These are phyloP conservation scores for Curvularia eragrostidis DNA, from an alignment of 2,329 filamentous ascomycete species.

Conservation along the genomic window DNA sequence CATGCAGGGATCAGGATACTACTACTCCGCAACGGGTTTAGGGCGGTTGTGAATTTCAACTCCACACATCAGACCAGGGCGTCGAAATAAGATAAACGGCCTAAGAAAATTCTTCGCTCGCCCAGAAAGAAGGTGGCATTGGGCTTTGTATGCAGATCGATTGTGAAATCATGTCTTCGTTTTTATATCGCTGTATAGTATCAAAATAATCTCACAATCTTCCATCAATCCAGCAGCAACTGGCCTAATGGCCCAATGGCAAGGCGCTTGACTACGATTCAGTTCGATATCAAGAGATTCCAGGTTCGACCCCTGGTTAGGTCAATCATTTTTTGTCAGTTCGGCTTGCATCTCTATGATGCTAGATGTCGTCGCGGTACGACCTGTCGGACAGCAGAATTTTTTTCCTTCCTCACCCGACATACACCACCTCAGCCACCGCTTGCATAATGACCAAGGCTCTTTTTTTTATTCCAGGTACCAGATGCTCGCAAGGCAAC, in stretches of 20 bases:
- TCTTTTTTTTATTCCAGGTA: no score
- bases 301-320: slow-evolving; percentile 11
- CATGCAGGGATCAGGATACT: neutral
- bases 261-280: slow-evolving; percentile 63
- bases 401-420: neutral
- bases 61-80: slow-evolving; percentile 1
- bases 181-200: no score
- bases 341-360: neutral
- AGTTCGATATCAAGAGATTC: slow-evolving; percentile 10
- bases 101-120: neutral
- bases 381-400: neutral
- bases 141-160: no score
- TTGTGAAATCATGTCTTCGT: no score
- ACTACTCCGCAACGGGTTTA: neutral
- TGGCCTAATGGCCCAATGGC: slow-evolving; percentile 59
- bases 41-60: neutral
- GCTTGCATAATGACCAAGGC: no score
- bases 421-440: no score
- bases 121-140: neutral
- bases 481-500: no score
- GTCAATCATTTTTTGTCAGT: neutral
- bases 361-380: neutral
- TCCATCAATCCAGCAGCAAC: slow-evolving; percentile 4
- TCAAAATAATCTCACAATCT: neutral
- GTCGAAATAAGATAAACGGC: neutral